phyloP scores from a whole-genome alignment of 352 stramenopile species.

The Globisporangium apiculatum region DNA sequence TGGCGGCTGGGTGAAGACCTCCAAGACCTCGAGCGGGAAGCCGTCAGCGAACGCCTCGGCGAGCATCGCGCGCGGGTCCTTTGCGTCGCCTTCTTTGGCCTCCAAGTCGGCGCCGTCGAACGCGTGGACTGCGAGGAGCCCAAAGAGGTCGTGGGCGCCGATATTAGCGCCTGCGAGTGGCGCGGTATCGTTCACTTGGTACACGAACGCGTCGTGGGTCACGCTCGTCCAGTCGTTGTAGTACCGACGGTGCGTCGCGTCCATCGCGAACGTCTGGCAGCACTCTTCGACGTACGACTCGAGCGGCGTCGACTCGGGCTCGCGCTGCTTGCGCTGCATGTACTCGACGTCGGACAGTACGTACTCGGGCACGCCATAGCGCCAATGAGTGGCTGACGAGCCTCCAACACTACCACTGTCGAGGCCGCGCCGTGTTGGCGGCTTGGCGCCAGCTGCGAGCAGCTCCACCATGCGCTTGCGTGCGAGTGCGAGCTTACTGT shows the following conservation, averaged over 20 bases:
- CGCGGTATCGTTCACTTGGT: conserved; percentile 67
- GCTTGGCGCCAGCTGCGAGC: conserved; percentile 39
- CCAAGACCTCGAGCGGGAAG: conserved; percentile 74
- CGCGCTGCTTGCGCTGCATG: conserved; percentile 44
- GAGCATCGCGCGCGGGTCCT: conserved; percentile 44
- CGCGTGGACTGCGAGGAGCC: conserved; percentile 38
- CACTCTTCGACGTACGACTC: conserved; percentile 69
- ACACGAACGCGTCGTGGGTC: conserved; percentile 43
- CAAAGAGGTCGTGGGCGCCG: conserved; percentile 60
- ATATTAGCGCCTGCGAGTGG: conserved; percentile 32
- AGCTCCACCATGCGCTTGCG: conserved; percentile 55
- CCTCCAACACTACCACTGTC: conserved; percentile 1
- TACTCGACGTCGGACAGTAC: conserved; percentile 73
- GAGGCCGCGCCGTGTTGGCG: conserved; percentile 32
- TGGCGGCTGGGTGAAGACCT: conserved; percentile 72
- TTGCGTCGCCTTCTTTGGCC: conserved; percentile 27
- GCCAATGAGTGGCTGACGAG: conserved; percentile 22
- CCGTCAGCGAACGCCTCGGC: conserved; percentile 61
- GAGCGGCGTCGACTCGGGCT: conserved; percentile 47
- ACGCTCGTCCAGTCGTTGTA: conserved; percentile 65
- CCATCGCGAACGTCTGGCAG: conserved; percentile 77
- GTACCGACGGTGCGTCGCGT: conserved; percentile 57
- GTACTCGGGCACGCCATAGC: conserved; percentile 64
- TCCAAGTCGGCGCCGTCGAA: conserved; percentile 21
- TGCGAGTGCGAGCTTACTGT: conserved; percentile 47